phyloP scores from a whole-genome alignment of 2,329 filamentous ascomycete genomes.

The Domatiomyces globalis region DNA sequence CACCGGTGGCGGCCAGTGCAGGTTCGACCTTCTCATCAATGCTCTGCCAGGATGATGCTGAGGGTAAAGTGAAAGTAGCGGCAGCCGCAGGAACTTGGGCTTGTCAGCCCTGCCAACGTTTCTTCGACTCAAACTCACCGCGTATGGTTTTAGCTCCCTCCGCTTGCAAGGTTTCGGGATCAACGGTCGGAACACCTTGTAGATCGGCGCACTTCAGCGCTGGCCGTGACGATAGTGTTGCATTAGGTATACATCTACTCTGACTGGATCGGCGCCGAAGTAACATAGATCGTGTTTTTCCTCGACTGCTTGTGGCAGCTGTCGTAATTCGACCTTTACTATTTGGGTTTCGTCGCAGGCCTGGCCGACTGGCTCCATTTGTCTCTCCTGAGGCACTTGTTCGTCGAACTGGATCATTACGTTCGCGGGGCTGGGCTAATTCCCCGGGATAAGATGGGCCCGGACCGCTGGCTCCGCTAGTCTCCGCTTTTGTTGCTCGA shows the following conservation, averaged over 20 bases:
- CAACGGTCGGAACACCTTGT: not conserved
- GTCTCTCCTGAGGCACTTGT: not conserved
- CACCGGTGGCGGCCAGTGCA: constrained; percentile 2
- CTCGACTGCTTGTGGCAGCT: constrained; percentile 7
- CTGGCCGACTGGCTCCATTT: constrained; percentile 1
- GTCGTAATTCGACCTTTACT: constrained; percentile 8
- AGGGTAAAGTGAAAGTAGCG: constrained; percentile 12
- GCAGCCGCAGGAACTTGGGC: not conserved
- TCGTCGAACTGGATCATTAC: not conserved
- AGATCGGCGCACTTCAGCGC: not conserved
- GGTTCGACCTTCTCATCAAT: constrained; percentile 9
- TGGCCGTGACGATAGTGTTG: not conserved
- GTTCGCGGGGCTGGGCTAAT: not conserved
- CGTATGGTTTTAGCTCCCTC: not conserved
- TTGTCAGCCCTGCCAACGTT: not conserved
- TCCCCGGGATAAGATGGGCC: not conserved
- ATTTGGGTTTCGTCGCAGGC: constrained; percentile 9
- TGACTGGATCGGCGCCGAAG: constrained; percentile 11
- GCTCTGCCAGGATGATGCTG: constrained; percentile 17
- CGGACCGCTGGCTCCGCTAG: not conserved
- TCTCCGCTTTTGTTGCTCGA: not conserved
- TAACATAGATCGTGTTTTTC: constrained; percentile 5
- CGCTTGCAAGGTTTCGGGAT: not conserved
- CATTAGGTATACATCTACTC: not conserved
- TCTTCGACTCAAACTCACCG: not conserved